Base-by-base conservation (phyloP, 2,329 filamentous ascomycete genomes). In the Berkeleyomyces basicola region DNA sequence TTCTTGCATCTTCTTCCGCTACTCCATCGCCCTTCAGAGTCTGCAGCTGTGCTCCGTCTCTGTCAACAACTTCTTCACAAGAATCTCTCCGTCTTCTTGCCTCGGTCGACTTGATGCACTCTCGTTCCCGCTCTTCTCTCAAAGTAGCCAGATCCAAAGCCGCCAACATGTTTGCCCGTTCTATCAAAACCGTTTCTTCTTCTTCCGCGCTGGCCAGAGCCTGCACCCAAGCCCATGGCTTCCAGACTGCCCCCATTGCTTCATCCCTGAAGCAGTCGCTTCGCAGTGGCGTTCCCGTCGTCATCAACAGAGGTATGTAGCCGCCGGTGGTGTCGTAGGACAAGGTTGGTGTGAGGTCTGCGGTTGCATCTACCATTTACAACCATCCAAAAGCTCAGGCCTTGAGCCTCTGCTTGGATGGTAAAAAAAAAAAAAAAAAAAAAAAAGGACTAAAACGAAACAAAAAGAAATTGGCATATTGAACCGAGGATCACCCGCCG, bases 131-230 rank as follows among this genome's bases (percentile, higher is more conserved):
- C 55, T 55, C 37, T 40, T 44, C 62, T 53, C 16, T 33, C 44
- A 63, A 55, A 49, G 36, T 43, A 23, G 39, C 31, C 33, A 16
- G 23, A 58, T 47, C 42, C 37, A 55, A 58, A 60, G 23, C 36
- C 23, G 37, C 43, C 51, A 64, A 14, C 39, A 64, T 64, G 63
- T 58, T 64, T 44, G 53, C 63, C 33, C 63, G 63, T 55, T 58
- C 63, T 49, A 33, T 62, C 63, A 64, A 64, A 55, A 44, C 63
- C 47, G 16, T 62, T 33, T 16, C 43, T 14, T 58, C 53, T 16
- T 58, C 59, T n/a, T 58, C 59, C 33, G 36, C 59, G n/a, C 37
- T 58, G 16, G 55, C 43, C 44, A 58, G 43, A 40, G 53, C 44
- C 33, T 47, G 37, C 42, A 36, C 51, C 43, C 49, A 55, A 44